These are phyloP conservation scores for Geotrichum histeridarum DNA, from an alignment of 1,139 yeast genomes.

Conservation along the genomic window DNA sequence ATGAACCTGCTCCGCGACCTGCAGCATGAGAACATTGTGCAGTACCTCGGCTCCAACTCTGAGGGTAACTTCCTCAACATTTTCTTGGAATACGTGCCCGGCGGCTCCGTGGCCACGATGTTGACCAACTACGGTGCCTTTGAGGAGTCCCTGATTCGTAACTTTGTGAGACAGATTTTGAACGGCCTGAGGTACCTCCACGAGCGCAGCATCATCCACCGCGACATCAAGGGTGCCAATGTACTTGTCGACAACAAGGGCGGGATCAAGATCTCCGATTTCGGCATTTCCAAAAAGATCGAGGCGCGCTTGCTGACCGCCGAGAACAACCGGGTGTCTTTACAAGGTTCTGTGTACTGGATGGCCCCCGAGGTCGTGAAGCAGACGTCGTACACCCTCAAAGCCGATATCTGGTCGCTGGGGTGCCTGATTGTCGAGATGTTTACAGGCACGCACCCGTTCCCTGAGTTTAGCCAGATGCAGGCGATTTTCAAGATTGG, in stretches of 20 bases:
- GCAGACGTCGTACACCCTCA: constrained; percentile 80
- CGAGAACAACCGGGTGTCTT: constrained; percentile 53
- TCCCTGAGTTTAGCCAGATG: constrained; percentile 91
- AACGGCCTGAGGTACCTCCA: constrained; percentile 79
- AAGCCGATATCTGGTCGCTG: constrained; percentile 94
- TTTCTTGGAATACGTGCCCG: constrained; percentile 91
- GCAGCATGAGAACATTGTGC: constrained; percentile 87
- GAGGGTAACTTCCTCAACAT: constrained; percentile 64
- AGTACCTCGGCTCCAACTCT: constrained; percentile 81
- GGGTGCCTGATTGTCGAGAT: constrained; percentile 89
- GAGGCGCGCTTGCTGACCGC: constrained; percentile 33
- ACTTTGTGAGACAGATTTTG: constrained; percentile 76
- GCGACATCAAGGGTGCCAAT: constrained; percentile 93
- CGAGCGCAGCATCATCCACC: constrained; percentile 75
- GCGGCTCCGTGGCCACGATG: constrained; percentile 91
- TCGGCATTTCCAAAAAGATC: constrained; percentile 82
- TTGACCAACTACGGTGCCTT: constrained; percentile 81
- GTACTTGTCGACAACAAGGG: constrained; percentile 87
- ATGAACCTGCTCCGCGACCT: constrained; percentile 71
- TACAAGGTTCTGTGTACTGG: constrained; percentile 95
- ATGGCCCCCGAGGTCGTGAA: constrained; percentile 98
- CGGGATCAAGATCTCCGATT: constrained; percentile 85
- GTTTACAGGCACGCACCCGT: constrained; percentile 93
- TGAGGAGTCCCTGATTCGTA: constrained; percentile 81
- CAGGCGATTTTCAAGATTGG: constrained; percentile 94